Evolutionary conservation across 2,329 filamentous ascomycete species (phyloP).

Genomic region (Metarhizium anisopliae): DNA sequence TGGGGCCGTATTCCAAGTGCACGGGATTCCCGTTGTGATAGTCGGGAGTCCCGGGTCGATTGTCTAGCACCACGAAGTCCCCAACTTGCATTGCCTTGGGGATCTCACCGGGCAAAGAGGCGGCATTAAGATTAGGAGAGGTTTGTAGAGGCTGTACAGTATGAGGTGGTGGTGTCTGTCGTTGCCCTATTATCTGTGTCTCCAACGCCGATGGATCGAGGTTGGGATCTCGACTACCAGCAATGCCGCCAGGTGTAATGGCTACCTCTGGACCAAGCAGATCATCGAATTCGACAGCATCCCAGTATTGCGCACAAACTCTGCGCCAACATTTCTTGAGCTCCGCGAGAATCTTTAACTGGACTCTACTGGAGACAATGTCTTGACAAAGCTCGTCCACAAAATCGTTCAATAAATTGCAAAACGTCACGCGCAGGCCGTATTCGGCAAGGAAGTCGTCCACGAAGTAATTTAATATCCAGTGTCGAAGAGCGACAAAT

Average conservation of each 20-base stretch:
- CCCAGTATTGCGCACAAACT: conserved; percentile 86
- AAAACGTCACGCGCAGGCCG: conserved; percentile 67
- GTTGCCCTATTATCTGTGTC: conserved; percentile 25
- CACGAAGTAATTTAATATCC: conserved; percentile 95
- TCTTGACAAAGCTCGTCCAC: conserved; percentile 45
- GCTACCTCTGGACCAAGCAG: conserved; percentile 53
- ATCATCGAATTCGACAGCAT: conserved; percentile 58
- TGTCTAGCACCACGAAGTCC: conserved; percentile 35
- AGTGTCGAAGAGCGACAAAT: conserved; percentile 91
- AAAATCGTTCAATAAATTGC: conserved; percentile 66
- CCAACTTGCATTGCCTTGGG: conserved; percentile 35
- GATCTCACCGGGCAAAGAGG: conserved; percentile 32
- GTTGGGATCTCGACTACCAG: conserved; percentile 47
- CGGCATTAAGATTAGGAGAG: conserved; percentile 20
- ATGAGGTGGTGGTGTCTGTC: conserved; percentile 16
- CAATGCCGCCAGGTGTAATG: conserved; percentile 67
- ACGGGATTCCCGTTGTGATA: conserved; percentile 17
- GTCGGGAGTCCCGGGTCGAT: conserved; percentile 40
- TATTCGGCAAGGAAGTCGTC: conserved; percentile 84
- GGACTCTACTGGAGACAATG: conserved; percentile 37
- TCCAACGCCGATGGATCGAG: conserved; percentile 49
- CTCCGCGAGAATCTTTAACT: conserved; percentile 81
- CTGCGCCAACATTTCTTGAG: conserved; percentile 96
- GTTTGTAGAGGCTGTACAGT: neutral
- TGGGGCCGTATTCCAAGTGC: conserved; percentile 12